Base-by-base conservation (phyloP, 441 rosid genomes). In the Gossypium lobatum region DNA sequence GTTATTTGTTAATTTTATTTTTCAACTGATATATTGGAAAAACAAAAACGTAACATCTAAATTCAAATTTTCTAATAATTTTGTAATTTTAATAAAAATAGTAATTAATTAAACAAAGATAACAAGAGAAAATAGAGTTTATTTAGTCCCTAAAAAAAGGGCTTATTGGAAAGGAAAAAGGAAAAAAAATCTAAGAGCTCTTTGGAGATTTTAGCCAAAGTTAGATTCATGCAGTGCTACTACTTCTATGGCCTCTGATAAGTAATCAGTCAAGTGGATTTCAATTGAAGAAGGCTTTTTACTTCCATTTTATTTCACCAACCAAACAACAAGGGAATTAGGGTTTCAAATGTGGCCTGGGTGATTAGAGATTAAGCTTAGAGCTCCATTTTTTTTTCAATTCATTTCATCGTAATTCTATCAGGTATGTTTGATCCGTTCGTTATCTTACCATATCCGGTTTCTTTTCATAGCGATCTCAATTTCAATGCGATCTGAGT, bases 371-470 rank as follows among this genome's bases (percentile, higher is more conserved):
- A 23, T 54, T 31, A 1, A 5, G 31, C 6, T 1, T 10, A 45
- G 71, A 46, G 55, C 42, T 48, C 13, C 71, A 13, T 50, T 4
- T 52, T 50, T 50, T 26, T 28, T 28, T 50, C 34, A 57, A 18
- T 71, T 34, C 21, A 18, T 55, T 20, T 39, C 57, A 42, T 70
- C 16, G 55, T 37, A 42, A 37, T 71, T 58, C 65, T 7, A 13
- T 7, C 39, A 71, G 74, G 74, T 59, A n/a, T 16, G 23, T 34
- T 58, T 42, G 55, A 58, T 71, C 74, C 37, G 13, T 39, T 39
- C 45, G 6, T 70, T 25, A 6, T 68, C 34, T 3, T 53, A 26
- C 50, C 17, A 53, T 18, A 69, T 71, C 50, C 13, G 23, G 3
- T 55, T 71, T 71, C 14, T 71, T 59, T 25, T 59, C 13, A 13